Evolutionary conservation across 768 basidiomycete species (phyloP).

Genomic region (Boletus sp.): DNA sequence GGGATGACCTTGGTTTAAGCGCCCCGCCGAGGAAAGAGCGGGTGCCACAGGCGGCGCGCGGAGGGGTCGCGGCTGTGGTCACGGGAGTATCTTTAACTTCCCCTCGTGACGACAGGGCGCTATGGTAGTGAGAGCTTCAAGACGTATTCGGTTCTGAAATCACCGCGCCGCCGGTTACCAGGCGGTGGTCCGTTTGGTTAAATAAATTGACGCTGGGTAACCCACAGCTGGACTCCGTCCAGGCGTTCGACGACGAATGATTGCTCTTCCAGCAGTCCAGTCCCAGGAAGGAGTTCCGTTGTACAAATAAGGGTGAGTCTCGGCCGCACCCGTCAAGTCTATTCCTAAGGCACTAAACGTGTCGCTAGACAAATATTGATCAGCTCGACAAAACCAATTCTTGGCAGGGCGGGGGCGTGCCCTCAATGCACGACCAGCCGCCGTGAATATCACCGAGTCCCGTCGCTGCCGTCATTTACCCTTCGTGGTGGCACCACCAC

Average conservation of each 20-base stretch:
- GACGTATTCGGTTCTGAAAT: neutral
- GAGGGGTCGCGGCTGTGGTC: constrained; percentile 21
- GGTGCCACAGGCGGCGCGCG: constrained; percentile 20
- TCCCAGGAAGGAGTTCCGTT: neutral
- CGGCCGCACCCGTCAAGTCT: neutral
- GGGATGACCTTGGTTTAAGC: constrained; percentile 6
- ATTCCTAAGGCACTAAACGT: neutral
- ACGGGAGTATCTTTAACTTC: neutral
- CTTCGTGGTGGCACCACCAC: neutral
- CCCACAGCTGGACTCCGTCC: too few relatives aligned
- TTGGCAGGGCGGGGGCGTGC: neutral
- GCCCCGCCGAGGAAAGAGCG: constrained; percentile 12
- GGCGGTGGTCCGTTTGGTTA: neutral
- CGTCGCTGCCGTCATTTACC: constrained; percentile 2
- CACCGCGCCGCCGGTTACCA: neutral
- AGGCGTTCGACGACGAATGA: neutral
- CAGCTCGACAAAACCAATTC: neutral
- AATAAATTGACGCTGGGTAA: neutral
- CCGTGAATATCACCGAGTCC: neutral
- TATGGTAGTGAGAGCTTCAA: neutral
- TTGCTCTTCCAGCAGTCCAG: constrained; percentile 2
- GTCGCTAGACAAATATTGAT: neutral
- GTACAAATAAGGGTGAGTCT: neutral
- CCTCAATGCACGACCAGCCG: neutral
- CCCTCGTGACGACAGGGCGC: neutral